These are phyloP conservation scores for Fusarium sp. DNA, from an alignment of 2,329 filamentous ascomycete species.

Conservation along the genomic window DNA sequence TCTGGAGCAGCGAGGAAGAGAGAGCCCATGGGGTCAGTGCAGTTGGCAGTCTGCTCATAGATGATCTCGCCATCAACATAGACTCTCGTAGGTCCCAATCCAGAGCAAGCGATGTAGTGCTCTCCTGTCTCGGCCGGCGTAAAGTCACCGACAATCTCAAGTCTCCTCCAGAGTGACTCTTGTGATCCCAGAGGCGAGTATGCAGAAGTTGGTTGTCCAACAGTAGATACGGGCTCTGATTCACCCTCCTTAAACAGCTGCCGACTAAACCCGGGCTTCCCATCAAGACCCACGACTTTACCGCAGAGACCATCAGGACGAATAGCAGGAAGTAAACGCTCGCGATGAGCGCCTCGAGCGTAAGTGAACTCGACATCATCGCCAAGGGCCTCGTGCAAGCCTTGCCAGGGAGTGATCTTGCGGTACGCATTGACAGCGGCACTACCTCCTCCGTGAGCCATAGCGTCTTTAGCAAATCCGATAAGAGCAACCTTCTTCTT, in stretches of 20 bases:
- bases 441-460: constrained; percentile 46
- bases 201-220: constrained; percentile 26
- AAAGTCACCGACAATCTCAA: constrained; percentile 44
- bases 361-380: constrained; percentile 35
- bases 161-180: constrained; percentile 37
- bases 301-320: constrained; percentile 23
- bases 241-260: constrained; percentile 37
- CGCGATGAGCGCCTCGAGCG: constrained; percentile 36
- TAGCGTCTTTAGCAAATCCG: constrained; percentile 45
- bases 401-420: constrained; percentile 45
- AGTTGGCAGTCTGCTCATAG: constrained; percentile 40
- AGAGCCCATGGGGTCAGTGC: constrained; percentile 44
- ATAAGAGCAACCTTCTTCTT: constrained; percentile 44
- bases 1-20: constrained; percentile 41
- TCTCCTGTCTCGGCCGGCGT: constrained; percentile 39
- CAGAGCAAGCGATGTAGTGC: constrained; percentile 45
- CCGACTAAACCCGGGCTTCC: constrained; percentile 42
- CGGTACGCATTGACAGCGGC: constrained; percentile 46
- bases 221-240: constrained; percentile 23
- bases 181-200: constrained; percentile 39
- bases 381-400: constrained; percentile 35
- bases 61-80: constrained; percentile 42
- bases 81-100: constrained; percentile 40
- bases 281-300: constrained; percentile 40
- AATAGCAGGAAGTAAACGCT: constrained; percentile 30